Base-by-base conservation (phyloP, 148 eudicot species). In the Vaccinium darrowii region DNA sequence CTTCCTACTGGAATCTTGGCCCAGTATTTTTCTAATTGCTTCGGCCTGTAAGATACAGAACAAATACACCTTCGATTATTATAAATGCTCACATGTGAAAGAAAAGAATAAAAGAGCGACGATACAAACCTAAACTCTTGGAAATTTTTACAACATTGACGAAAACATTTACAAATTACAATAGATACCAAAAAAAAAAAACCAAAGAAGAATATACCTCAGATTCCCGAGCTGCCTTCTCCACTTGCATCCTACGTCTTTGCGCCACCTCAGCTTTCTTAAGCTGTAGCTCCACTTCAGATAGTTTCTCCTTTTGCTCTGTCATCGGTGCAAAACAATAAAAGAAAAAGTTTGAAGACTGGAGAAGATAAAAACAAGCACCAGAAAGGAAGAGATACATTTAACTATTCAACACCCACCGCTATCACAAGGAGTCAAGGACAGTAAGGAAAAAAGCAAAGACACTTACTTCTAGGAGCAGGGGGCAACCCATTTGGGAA, bases 231-330 rank as follows among this genome's bases (percentile, higher is more conserved):
- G 92, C 92, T 76, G 91, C 91, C 84, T 90, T 92, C 75, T 92
- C 93, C 39, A 86, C 86, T 85, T 84, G 93, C 82, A 88, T 60
- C 69, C 89, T 81, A 65, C 93, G 91, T 82, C 91, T 88, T 86
- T 91, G 88, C 21, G 95, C 93, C 25, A 89, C 89, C 90, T 91
- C 93, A 30, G 91, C 90, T 86, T 92, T 92, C 89, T 90, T 90
- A 81, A 90, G 88, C 77, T 91, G 92, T 79, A 85, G 90, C 83
- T 92, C 91, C 78, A 90, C 91, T 81, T 88, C 93, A 27, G 93
- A 36, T 2, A 92, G 91, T 84, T 73, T 89, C 75, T 85, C 89
- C 76, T 92, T 90, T 90, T 89, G 93, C 80, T 89, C 93, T 92
- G 90, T 81, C 72, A 86, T 39, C 60, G 73, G 30, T 19, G 36